Percentiles rank a stretch among this genome's conserved stretches.
Evolutionary conservation across 2,329 filamentous ascomycete species (phyloP).

Genomic region (Ophiosphaerella herpotricha): DNA sequence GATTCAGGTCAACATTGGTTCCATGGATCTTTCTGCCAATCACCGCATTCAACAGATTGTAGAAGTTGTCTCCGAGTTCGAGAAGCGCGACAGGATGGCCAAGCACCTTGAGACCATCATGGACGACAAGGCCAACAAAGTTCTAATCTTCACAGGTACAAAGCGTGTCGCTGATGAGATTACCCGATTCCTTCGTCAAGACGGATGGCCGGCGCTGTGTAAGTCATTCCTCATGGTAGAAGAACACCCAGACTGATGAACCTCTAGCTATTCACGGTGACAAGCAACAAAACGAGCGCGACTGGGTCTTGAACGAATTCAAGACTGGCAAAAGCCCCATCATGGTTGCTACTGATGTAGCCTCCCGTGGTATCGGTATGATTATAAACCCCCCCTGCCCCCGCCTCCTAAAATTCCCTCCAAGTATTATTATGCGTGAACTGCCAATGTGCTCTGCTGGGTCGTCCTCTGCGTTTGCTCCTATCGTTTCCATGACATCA

Average conservation of each 20-base stretch:
- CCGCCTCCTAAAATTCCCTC: constrained; percentile 39
- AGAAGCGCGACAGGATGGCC: constrained; percentile 97
- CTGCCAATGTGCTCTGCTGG: constrained; percentile 82
- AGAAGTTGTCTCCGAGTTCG: constrained; percentile 92
- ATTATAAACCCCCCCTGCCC: constrained; percentile 65
- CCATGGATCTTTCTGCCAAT: constrained; percentile 93
- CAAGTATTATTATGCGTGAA: constrained; percentile 60
- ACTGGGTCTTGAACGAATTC: constrained; percentile 99
- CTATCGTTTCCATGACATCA: constrained; percentile 84
- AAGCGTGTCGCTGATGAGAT: constrained; percentile 98
- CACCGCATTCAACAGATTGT: constrained; percentile 98
- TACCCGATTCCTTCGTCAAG: constrained; percentile 93
- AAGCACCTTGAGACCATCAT: constrained; percentile 98
- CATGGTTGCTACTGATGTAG: constrained; percentile 99
- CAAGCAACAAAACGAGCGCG: constrained; percentile 99
- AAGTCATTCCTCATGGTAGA: constrained; percentile 50
- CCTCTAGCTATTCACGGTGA: constrained; percentile 89
- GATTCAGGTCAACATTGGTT: constrained; percentile 98
- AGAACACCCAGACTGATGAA: constrained; percentile 44
- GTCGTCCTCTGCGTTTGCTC: constrained; percentile 75
- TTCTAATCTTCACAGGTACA: constrained; percentile 84
- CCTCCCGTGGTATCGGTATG: constrained; percentile 99
- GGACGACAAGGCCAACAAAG: constrained; percentile 94
- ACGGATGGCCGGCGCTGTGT: constrained; percentile 97
- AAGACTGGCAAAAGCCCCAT: constrained; percentile 99